Conservation (phyloP, 2,329 filamentous ascomycete genomes). For the Thelonectria rubi region DNA sequence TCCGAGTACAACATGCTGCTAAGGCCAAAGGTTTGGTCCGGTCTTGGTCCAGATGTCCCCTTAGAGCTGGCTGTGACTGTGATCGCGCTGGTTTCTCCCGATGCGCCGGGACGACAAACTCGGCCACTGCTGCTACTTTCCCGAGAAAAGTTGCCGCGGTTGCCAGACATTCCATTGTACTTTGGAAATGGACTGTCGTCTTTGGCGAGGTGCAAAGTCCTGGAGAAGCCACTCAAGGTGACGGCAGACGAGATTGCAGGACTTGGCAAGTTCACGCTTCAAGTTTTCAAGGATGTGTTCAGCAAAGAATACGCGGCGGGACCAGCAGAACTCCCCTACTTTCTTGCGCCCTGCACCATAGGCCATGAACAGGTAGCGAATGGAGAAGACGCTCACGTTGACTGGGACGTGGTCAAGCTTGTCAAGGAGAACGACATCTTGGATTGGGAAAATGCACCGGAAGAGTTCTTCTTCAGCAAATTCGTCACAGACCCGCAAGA, state of each 20-base stretch:
- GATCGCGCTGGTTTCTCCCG: constrained; percentile 65
- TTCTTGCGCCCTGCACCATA: constrained; percentile 69
- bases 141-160: constrained; percentile 66
- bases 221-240: constrained; percentile 56
- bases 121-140: constrained; percentile 77
- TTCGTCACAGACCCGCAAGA: constrained; percentile 67
- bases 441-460: constrained; percentile 54
- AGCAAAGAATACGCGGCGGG: constrained; percentile 82
- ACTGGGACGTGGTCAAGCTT: constrained; percentile 67
- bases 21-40: constrained; percentile 80
- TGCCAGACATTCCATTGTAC: constrained; percentile 77
- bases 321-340: constrained; percentile 78
- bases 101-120: constrained; percentile 66
- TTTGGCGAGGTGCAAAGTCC: constrained; percentile 59
- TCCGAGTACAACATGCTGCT: constrained; percentile 78
- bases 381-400: constrained; percentile 53
- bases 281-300: constrained; percentile 84
- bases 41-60: constrained; percentile 53
- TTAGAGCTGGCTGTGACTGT: constrained; percentile 67
- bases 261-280: constrained; percentile 78
- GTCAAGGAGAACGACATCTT: constrained; percentile 48
- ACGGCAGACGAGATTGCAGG: constrained; percentile 56
- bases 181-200: constrained; percentile 72
- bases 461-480: constrained; percentile 61
- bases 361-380: constrained; percentile 34